Conservation (phyloP, 2,329 filamentous ascomycete species). For the Westerdykella aurantiaca region DNA sequence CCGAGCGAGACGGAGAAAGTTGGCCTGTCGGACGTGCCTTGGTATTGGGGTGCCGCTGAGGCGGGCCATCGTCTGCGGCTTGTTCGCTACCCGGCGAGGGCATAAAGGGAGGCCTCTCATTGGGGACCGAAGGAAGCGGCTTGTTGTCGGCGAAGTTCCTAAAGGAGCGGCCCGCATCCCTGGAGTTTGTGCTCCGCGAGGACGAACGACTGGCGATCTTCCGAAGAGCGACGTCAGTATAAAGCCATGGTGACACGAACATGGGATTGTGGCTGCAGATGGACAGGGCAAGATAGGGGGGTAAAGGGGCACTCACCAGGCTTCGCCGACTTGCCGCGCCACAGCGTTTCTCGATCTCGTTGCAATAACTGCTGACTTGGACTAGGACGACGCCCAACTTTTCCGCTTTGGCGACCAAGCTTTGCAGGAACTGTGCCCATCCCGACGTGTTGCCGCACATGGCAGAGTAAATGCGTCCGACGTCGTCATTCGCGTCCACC, state of each 20-base stretch:
- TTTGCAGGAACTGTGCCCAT: constrained; percentile 75
- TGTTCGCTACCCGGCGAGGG: constrained; percentile 10
- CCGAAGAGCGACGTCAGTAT: constrained; percentile 4
- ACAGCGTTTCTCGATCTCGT: constrained; percentile 80
- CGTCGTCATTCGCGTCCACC: constrained; percentile 54
- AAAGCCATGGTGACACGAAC: constrained; percentile 10
- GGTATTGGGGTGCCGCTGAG: background rate
- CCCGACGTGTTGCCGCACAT: constrained; percentile 93
- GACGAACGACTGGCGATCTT: constrained; percentile 36
- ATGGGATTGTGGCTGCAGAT: constrained; percentile 4
- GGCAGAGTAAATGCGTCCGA: constrained; percentile 71
- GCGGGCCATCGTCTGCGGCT: background rate
- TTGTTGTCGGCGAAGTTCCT: constrained; percentile 33
- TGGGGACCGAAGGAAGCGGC: constrained; percentile 30
- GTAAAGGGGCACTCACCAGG: constrained; percentile 50
- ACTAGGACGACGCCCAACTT: constrained; percentile 64
- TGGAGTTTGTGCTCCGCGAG: constrained; percentile 32
- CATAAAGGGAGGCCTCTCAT: constrained; percentile 24
- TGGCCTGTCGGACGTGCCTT: background rate
- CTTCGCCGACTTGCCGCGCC: constrained; percentile 75
- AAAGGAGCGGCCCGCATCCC: constrained; percentile 27
- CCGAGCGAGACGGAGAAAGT: no score
- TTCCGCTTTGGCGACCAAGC: constrained; percentile 67
- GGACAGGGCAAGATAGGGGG: constrained; percentile 1
- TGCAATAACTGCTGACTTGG: constrained; percentile 69